A percentile compares a stretch with the other conserved stretches of the same genome.
Conservation (phyloP, 179 eudicot species). For the Beta macrorhiza region DNA sequence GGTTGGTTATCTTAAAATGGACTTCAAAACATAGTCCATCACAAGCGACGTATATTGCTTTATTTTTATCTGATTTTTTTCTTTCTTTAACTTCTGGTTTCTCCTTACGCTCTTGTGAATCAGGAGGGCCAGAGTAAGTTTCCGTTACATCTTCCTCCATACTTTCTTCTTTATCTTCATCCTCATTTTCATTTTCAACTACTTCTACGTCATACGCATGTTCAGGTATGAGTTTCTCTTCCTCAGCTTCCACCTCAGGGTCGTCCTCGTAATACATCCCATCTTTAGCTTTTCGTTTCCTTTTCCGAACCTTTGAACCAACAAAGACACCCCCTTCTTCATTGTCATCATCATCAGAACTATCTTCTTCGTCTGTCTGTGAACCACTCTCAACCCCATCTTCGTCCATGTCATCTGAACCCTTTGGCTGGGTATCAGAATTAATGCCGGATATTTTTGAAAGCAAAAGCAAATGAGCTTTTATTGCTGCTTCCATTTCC, state of each 20-base stretch:
- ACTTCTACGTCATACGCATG: no score
- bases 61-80: constrained; percentile 16
- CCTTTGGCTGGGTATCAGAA: constrained; percentile 38
- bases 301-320: constrained; percentile 54
- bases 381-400: constrained; percentile 34
- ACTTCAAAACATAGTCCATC: constrained; percentile 57
- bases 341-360: constrained; percentile 38
- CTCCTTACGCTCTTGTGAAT: constrained; percentile 23
- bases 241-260: constrained; percentile 41
- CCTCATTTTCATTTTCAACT: constrained; percentile 16
- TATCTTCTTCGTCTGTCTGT: constrained; percentile 29
- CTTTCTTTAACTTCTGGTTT: constrained; percentile 24
- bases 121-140: constrained; percentile 23
- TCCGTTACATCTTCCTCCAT: constrained; percentile 27
- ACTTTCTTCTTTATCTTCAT: constrained; percentile 30
- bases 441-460: constrained; percentile 66
- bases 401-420: constrained; percentile 43
- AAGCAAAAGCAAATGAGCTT: constrained; percentile 61
- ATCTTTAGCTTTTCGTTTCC: constrained; percentile 60
- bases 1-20: constrained; percentile 53
- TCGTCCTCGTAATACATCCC: constrained; percentile 82
- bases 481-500: constrained; percentile 66
- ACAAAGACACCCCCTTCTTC: constrained; percentile 57
- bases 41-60: constrained; percentile 35
- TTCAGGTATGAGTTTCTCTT: background rate